A percentile compares a stretch with the other conserved stretches of the same genome.
phyloP scores from a whole-genome alignment of 768 basidiomycete genomes.

The Tricholoma hemisulphureum region DNA sequence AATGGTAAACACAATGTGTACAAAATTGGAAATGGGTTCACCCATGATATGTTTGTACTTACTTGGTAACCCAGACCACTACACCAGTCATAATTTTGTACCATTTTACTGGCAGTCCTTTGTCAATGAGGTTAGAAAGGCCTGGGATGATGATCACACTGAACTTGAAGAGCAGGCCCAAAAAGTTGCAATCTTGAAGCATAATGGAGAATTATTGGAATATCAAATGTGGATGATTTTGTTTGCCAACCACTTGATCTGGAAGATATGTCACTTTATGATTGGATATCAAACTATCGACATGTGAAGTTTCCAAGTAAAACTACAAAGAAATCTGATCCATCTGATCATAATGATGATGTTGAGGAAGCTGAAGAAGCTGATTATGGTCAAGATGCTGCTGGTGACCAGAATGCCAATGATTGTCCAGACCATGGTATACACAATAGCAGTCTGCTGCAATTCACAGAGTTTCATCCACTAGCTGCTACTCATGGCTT shows the following conservation, averaged over 20 bases:
- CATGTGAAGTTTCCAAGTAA: slow-evolving; percentile 4
- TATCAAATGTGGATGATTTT: slow-evolving; percentile 32
- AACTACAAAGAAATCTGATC: neutral
- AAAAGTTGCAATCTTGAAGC: slow-evolving; percentile 18
- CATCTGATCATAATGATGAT: neutral
- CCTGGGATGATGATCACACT: slow-evolving; percentile 11
- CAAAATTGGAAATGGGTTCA: slow-evolving; percentile 36
- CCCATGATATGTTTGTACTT: slow-evolving; percentile 37
- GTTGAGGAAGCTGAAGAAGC: neutral
- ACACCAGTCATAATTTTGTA: slow-evolving; percentile 34
- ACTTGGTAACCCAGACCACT: slow-evolving; percentile 35
- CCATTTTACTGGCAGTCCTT: slow-evolving; percentile 32
- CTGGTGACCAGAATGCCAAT: too few species aligned
- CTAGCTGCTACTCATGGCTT: neutral
- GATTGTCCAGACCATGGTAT: too few species aligned
- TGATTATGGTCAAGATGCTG: neutral
- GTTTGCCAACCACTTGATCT: slow-evolving; percentile 21
- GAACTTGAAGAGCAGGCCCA: slow-evolving; percentile 10
- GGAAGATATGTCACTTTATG: slow-evolving; percentile 21
- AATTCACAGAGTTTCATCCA: too few species aligned
- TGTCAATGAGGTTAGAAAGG: slow-evolving; percentile 20
- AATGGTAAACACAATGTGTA: slow-evolving; percentile 35
- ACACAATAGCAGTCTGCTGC: too few species aligned
- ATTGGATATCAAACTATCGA: slow-evolving; percentile 21
- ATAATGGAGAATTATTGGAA: slow-evolving; percentile 17